These are phyloP conservation scores for Botryotinia globosa DNA, from an alignment of 2,329 filamentous ascomycete species.

Conservation along the genomic window DNA sequence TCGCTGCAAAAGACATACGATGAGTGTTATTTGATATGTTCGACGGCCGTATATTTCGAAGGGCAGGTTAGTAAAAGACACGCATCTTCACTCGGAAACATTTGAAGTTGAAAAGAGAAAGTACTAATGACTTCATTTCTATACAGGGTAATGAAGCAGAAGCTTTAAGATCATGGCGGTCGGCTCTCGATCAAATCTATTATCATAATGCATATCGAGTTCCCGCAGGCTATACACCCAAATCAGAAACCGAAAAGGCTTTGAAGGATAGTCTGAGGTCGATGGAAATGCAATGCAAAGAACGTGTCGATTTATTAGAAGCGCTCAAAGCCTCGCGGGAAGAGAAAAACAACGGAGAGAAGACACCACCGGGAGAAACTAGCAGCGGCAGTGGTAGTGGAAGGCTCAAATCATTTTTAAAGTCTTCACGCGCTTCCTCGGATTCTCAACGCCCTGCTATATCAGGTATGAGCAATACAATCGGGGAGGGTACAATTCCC, in stretches of 20 bases:
- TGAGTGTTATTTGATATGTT: conserved; percentile 91
- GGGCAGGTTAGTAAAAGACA: conserved; percentile 61
- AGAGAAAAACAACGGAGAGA: conserved; percentile 62
- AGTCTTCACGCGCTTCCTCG: conserved; percentile 9
- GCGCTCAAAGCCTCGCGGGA: conserved; percentile 67
- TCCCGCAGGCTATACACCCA: conserved; percentile 64
- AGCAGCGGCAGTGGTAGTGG: conserved; percentile 46
- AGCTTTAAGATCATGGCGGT: conserved; percentile 86
- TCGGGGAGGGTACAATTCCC: conserved; percentile 79
- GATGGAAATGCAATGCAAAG: conserved; percentile 88
- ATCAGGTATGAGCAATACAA: conserved; percentile 37
- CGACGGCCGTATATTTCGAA: conserved; percentile 95
- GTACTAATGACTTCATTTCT: background rate
- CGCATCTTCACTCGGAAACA: background rate
- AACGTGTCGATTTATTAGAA: conserved; percentile 84
- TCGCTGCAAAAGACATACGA: conserved; percentile 96
- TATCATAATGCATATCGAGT: conserved; percentile 78
- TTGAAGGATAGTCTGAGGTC: conserved; percentile 77
- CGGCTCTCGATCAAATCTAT: conserved; percentile 83
- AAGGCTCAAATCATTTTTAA: conserved; percentile 19
- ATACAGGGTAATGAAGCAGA: conserved; percentile 82
- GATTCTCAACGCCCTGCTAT: background rate
- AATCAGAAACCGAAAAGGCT: conserved; percentile 79
- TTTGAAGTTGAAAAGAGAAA: background rate
- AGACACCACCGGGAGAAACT: conserved; percentile 75